phyloP scores from a whole-genome alignment of 2,329 filamentous ascomycete species.

The Monosporascus ibericus region DNA sequence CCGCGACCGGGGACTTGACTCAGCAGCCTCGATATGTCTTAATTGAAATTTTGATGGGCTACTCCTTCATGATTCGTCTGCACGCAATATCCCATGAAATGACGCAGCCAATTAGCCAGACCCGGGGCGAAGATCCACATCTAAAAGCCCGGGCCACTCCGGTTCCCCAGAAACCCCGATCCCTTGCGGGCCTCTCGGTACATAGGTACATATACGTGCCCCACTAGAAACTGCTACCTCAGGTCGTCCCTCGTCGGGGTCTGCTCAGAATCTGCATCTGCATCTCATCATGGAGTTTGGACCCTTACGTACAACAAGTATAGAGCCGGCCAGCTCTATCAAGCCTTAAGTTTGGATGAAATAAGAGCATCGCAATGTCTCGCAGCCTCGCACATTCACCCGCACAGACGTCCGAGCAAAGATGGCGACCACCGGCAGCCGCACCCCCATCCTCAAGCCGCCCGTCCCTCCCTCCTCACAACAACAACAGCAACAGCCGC shows the following conservation, averaged over 20 bases:
- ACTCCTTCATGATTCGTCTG: not conserved
- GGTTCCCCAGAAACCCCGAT: too few relatives aligned
- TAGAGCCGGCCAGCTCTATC: not conserved
- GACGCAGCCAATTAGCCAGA: not conserved
- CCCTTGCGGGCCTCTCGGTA: too few relatives aligned
- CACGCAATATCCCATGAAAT: not conserved
- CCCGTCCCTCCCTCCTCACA: slow-evolving; percentile 5
- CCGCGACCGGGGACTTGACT: not conserved
- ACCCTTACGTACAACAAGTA: slow-evolving; percentile 1
- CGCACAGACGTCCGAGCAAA: slow-evolving; percentile 1
- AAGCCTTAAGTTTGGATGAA: slow-evolving; percentile 1
- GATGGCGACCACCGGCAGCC: slow-evolving; percentile 9
- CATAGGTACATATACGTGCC: too few relatives aligned
- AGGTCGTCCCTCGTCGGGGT: too few relatives aligned
- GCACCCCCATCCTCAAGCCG: slow-evolving; percentile 7
- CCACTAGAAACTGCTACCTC: too few relatives aligned
- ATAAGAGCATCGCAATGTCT: not conserved
- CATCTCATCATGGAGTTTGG: too few relatives aligned
- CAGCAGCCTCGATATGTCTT: not conserved
- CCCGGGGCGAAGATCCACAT: too few relatives aligned
- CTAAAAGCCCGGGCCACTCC: too few relatives aligned
- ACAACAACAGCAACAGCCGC: slow-evolving; percentile 29
- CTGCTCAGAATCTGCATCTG: too few relatives aligned
- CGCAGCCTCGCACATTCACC: not conserved
- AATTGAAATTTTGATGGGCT: not conserved